Base-by-base conservation (phyloP, 164 flowering plant species). In the Cinnamomum chago region DNA sequence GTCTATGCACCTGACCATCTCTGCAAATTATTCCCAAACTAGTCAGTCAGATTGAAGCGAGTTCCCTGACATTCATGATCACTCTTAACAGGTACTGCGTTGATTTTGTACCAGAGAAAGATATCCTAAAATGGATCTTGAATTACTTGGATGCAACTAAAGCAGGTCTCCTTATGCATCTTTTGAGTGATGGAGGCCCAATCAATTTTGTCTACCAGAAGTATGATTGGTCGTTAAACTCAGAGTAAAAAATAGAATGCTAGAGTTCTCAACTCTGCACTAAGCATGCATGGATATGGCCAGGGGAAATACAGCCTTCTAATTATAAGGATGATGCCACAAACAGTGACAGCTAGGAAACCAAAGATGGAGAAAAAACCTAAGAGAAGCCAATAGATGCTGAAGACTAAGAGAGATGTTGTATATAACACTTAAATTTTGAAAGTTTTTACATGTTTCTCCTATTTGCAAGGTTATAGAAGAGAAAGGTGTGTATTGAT, bases 161-260 rank as follows among this genome's bases (percentile, higher is more conserved):
- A 76, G 90, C 98, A 15, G 99, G 98, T 64, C 94, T 93, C 50
- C 72, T 95, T 69, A 86, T 89, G 0, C 98, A 95, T 85, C 92
- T 95, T 60, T 77, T 92, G 76, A 80, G 79, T 50, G 99, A 95
- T 76, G 94, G 94, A 6, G 88, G 90, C 2, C 78, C 89, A 40
- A 67, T 93, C 71, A 79, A 82, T 71, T 76, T 93, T 72, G 83
- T 76, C 18, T 90, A 93, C 82, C 88, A 86, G 69, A 79, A 86
- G 51, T 93, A 85, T 33, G 90, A 92, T 78, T 93, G 99, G 98
- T 90, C 99, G n/a, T 65, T 87, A 5, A 92, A 95, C 81, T 80
- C 84, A 1, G 17, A 55, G 60, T 40, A 11, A 9, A 40, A 40
- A 40, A 40, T 40, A 40, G 47, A 40, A 40, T 7, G 47, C 47